phyloP scores from a whole-genome alignment of 768 basidiomycete species.

The Tylopilus felleus region DNA sequence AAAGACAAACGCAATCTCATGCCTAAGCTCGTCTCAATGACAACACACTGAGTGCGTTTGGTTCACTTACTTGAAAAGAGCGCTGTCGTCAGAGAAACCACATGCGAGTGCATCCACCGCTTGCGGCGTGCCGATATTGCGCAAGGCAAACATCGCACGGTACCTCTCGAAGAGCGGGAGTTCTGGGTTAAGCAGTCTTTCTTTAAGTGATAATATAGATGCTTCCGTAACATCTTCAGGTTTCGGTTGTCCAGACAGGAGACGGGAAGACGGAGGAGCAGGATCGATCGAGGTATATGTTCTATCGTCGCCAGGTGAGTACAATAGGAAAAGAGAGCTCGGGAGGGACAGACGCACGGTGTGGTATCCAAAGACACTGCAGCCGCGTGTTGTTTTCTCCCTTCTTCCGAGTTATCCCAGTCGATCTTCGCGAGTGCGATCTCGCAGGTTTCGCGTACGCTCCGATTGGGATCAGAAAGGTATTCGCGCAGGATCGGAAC shows the following conservation, averaged over 20 bases:
- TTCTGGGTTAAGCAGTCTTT: conserved; percentile 59
- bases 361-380: conserved; percentile 31
- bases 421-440: conserved; percentile 94
- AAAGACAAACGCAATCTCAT: conserved; percentile 98
- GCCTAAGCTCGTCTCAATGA: conserved; percentile 45
- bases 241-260: conserved; percentile 53
- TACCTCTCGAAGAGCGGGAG: conserved; percentile 89
- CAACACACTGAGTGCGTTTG: not conserved
- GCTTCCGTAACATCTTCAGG: conserved; percentile 47
- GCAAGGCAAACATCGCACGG: conserved; percentile 95
- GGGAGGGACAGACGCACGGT: conserved; percentile 32
- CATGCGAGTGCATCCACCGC: conserved; percentile 90
- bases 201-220: conserved; percentile 52
- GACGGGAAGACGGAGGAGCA: conserved; percentile 71
- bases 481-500: conserved; percentile 70
- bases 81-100: conserved; percentile 86
- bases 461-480: conserved; percentile 64
- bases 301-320: conserved; percentile 34
- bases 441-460: conserved; percentile 93
- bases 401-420: conserved; percentile 84
- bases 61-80: conserved; percentile 80
- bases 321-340: not conserved
- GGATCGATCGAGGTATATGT: conserved; percentile 85
- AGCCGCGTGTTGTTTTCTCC: conserved; percentile 42
- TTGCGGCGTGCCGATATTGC: conserved; percentile 82